Base-by-base conservation (phyloP, 2,329 filamentous ascomycete genomes). In the Aureobasidium lini region DNA sequence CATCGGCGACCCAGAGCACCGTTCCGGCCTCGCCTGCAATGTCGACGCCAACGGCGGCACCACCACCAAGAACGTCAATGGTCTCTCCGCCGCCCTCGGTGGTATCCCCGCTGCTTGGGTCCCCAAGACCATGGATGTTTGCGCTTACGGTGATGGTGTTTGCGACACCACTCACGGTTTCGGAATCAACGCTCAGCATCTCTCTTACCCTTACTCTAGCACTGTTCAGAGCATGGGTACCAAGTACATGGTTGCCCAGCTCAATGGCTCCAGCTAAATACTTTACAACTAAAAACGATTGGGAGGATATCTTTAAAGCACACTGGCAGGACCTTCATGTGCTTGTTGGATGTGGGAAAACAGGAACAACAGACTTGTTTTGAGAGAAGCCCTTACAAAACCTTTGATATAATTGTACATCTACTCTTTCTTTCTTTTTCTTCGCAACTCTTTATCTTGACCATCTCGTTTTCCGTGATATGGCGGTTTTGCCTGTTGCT, bases 101-200 rank as follows among this genome's bases (percentile, higher is more conserved):
- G 59, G 71, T 1, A 69, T 73, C 34, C 70, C 70, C 0, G 54
- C 37, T 16, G 66, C 69, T 43, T 73, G 72, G 71, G 59, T 71
- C 1, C 44, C 61, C 16, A 73, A 73, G 69, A 73, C 71, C 5
- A 52, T 69, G 54, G 72, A 74, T 64, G 71, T 73, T 10, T 74
- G 71, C 57, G 69, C 68, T 31, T 68, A 57, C 46, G 71, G 70
- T n/a, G 71, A 73, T 61, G 70, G 70, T 40, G 70, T 73, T 11
- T 73, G 71, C 61, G 71, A 72, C 49, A 71, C 71, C 39, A 68
- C 64, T 1, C 60, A 72, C 46, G 71, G 69, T 1, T 29, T 15
- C 29, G 71, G 70, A 1, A 71, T 73, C 47, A 72, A 69, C 16
- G 54, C 60, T 9, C 63, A 66, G 62, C 69, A 73, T 57, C 57